Base-by-base conservation (phyloP, 305 asterid genomes). In the Fraxinus velutina region DNA sequence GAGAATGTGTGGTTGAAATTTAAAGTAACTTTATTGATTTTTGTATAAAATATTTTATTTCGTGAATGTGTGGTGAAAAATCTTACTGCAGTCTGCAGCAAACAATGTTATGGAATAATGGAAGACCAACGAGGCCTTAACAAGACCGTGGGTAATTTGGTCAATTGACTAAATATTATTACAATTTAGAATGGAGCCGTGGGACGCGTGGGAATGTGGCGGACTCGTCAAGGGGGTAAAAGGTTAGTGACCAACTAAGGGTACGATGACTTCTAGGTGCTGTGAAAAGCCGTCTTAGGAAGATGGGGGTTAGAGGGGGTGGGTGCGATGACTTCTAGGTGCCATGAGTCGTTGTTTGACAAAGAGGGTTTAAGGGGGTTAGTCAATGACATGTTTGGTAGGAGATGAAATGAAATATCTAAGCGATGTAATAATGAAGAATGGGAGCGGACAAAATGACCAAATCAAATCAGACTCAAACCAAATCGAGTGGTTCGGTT, bases 211-310 rank as follows among this genome's bases (percentile, higher is more conserved):
- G 78, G 4, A 29, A 34, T 73, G 86, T n/a, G 91, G 82, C 90
- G 90, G 90, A 88, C 87, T 83, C 88, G 82, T 87, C 92, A 90
- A 89, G 90, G 86, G 66, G 70, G 85, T 72, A 86, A 89, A 85
- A 47, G 88, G 89, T 84, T 62, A 88, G 75, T 62, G 84, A 72
- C 86, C 79, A 75, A 76, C 80, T 83, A 81, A 84, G 75, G 83
- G 86, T 36, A 22, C 55, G 37, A 44, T 4, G 62, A 52, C 62
- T 52, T 52, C 62, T n/a, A 52, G 62, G 62, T 50, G 60, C 21
- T 47, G 57, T 50, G 60, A 47, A 47, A 47, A 19, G 60, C 55
- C 55, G 55, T 44, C 17, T 17, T 12, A 44, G 17, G 55, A 44
- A 0, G 1, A 44, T 44, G 3, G 52, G 52, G 50, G 50, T 9